A percentile compares a stretch with the other conserved stretches of the same genome.
phyloP scores from a whole-genome alignment of 768 basidiomycete species.

The Saitozyma sp. region DNA sequence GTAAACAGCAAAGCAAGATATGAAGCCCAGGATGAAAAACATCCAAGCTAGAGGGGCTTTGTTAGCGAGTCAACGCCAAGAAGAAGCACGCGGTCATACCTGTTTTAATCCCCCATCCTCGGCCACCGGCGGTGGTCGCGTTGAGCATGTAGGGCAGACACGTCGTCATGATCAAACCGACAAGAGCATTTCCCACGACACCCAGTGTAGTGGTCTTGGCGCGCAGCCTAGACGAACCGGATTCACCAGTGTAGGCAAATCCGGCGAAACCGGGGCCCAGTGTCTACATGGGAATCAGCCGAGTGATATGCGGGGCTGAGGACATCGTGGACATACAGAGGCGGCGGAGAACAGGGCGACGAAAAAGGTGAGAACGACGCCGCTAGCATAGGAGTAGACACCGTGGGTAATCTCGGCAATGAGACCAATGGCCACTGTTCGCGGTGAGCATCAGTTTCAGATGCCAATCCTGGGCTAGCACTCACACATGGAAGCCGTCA shows the following conservation, averaged over 20 bases:
- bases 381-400: slow-evolving; percentile 10
- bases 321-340: too few relatives aligned
- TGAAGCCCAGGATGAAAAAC: too few relatives aligned
- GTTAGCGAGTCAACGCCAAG: too few relatives aligned
- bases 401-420: slow-evolving; percentile 5
- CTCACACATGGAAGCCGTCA: too few relatives aligned
- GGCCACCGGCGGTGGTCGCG: neutral
- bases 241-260: slow-evolving; percentile 20
- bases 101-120: slow-evolving; percentile 16
- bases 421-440: slow-evolving; percentile 1
- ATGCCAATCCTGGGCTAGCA: too few relatives aligned
- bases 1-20: too few relatives aligned
- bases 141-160: slow-evolving; percentile 24
- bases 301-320: too few relatives aligned
- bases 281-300: too few relatives aligned
- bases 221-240: slow-evolving; percentile 16
- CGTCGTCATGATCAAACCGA: slow-evolving; percentile 15
- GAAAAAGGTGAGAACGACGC: neutral
- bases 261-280: slow-evolving; percentile 10
- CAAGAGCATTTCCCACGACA: slow-evolving; percentile 7
- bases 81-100: too few relatives aligned
- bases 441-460: too few relatives aligned
- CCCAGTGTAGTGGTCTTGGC: too few relatives aligned
- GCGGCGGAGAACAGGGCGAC: neutral
- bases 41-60: too few relatives aligned